Conservation (phyloP, 176 grass and related monocot genomes). For the Cenchrus purpureus region DNA sequence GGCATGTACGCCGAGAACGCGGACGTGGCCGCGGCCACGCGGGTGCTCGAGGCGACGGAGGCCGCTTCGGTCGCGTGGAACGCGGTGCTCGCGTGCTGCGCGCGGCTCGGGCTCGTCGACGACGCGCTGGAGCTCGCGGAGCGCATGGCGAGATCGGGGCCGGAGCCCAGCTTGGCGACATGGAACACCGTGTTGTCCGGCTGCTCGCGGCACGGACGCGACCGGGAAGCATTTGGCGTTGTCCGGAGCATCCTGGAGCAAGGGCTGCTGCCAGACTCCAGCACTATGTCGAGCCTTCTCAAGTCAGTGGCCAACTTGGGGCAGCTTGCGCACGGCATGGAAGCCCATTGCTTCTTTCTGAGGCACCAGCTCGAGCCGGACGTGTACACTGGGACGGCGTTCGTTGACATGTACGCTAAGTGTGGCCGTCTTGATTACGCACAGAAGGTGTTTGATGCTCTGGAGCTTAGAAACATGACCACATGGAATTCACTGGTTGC, state of each 20-base stretch:
- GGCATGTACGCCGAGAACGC: slow-evolving; percentile 89
- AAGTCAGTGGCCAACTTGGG: slow-evolving; percentile 57
- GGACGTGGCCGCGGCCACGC: slow-evolving; percentile 47
- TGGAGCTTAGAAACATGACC: slow-evolving; percentile 66
- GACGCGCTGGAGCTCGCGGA: slow-evolving; percentile 65
- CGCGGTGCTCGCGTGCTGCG: slow-evolving; percentile 76
- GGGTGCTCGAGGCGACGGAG: slow-evolving; percentile 53
- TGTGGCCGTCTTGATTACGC: slow-evolving; percentile 57
- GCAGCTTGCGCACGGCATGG: slow-evolving; percentile 50
- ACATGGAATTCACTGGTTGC: slow-evolving; percentile 87
- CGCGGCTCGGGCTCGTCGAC: slow-evolving; percentile 67
- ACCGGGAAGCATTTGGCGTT: slow-evolving; percentile 52
- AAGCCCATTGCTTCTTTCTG: slow-evolving; percentile 69
- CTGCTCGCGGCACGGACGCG: slow-evolving; percentile 59
- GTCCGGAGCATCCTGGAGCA: slow-evolving; percentile 48
- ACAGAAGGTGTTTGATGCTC: slow-evolving; percentile 56
- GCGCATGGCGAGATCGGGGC: slow-evolving; percentile 51
- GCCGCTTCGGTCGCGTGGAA: slow-evolving; percentile 67
- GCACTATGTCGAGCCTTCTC: slow-evolving; percentile 66
- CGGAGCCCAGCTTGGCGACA: slow-evolving; percentile 58
- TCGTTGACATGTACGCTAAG: slow-evolving; percentile 80
- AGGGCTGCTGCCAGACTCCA: slow-evolving; percentile 54
- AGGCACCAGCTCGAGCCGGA: slow-evolving; percentile 52
- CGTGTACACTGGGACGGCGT: slow-evolving; percentile 67
- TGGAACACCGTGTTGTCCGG: slow-evolving; percentile 86